phyloP scores from a whole-genome alignment of 1,284 basidiomycete species.

The Boletus smithii region DNA sequence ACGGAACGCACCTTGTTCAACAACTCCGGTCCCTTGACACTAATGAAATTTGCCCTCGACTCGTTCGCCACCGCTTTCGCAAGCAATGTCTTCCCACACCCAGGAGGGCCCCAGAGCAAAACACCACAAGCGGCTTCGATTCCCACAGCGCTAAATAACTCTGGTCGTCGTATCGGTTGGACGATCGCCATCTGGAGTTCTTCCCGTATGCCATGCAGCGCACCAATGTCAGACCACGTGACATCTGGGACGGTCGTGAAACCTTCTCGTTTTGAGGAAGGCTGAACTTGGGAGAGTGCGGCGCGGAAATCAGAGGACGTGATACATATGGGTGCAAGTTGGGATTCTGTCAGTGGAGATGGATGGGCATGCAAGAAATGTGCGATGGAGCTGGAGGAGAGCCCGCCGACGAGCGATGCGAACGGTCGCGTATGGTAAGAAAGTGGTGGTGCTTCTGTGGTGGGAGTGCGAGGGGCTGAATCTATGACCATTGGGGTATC shows the following conservation, averaged over 20 bases:
- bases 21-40: conserved; percentile 94
- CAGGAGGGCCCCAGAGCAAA: conserved; percentile 96
- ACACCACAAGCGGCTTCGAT: conserved; percentile 89
- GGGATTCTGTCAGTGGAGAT: conserved; percentile 67
- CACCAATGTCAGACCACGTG: conserved; percentile 95
- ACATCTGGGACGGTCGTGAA: conserved; percentile 97
- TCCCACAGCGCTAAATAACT: conserved; percentile 84
- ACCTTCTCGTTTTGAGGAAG: conserved; percentile 95
- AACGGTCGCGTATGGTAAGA: conserved; percentile 37
- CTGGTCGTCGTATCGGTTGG: conserved; percentile 88
- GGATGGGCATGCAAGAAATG: conserved; percentile 88
- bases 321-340: conserved; percentile 80
- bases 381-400: conserved; percentile 71
- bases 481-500: conserved; percentile 56
- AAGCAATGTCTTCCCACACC: conserved; percentile 93
- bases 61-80: conserved; percentile 98
- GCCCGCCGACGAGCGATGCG: conserved; percentile 40
- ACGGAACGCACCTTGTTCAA: conserved; percentile 78
- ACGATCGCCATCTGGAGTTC: conserved; percentile 98
- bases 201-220: conserved; percentile 79
- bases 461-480: conserved; percentile 23
- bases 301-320: conserved; percentile 74
- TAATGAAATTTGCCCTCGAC: conserved; percentile 92
- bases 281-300: conserved; percentile 86
- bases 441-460: conserved; percentile 11